Percentiles rank a stretch among this genome's conserved stretches.
Evolutionary conservation across 2,329 filamentous ascomycete genomes (phyloP).

Genomic region (Xylaria sp.): DNA sequence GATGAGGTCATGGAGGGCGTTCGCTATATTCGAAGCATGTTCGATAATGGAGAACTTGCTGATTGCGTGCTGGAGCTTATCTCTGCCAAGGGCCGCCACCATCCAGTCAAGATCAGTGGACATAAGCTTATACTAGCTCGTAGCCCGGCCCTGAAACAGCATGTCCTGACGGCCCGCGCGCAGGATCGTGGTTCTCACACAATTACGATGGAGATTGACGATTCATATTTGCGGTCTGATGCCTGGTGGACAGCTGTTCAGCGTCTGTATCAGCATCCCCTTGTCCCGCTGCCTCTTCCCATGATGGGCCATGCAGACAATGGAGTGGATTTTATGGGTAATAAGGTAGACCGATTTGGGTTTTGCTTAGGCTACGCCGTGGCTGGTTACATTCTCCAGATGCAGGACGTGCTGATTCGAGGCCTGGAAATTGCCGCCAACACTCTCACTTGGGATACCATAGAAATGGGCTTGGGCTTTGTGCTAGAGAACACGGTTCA

Average conservation of each 20-base stretch:
- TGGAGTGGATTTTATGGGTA: constrained; percentile 46
- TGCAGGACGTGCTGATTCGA: constrained; percentile 59
- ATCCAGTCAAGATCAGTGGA: constrained; percentile 54
- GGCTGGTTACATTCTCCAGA: constrained; percentile 63
- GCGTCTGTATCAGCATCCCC: constrained; percentile 60
- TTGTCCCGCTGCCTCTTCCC: constrained; percentile 48
- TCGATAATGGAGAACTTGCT: constrained; percentile 47
- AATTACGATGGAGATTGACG: constrained; percentile 55
- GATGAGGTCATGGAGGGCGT: constrained; percentile 39
- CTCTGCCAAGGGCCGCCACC: constrained; percentile 44
- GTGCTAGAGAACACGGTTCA: constrained; percentile 52
- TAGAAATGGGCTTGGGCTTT: constrained; percentile 66
- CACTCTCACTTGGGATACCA: constrained; percentile 65
- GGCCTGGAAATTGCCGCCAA: constrained; percentile 65
- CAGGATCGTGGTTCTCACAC: constrained; percentile 44
- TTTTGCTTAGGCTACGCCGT: constrained; percentile 70
- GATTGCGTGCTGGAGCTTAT: constrained; percentile 51
- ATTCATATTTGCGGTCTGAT: constrained; percentile 60
- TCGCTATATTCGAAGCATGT: constrained; percentile 46
- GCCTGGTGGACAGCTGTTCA: constrained; percentile 64
- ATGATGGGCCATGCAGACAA: constrained; percentile 40
- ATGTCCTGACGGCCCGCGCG: constrained; percentile 42
- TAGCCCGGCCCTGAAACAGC: constrained; percentile 50
- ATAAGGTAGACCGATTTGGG: constrained; percentile 52
- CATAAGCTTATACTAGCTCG: constrained; percentile 63